A percentile compares a stretch with the other conserved stretches of the same genome.
phyloP scores from a whole-genome alignment of 306 rosid genomes.

The Cucurbita argyrosperma region DNA sequence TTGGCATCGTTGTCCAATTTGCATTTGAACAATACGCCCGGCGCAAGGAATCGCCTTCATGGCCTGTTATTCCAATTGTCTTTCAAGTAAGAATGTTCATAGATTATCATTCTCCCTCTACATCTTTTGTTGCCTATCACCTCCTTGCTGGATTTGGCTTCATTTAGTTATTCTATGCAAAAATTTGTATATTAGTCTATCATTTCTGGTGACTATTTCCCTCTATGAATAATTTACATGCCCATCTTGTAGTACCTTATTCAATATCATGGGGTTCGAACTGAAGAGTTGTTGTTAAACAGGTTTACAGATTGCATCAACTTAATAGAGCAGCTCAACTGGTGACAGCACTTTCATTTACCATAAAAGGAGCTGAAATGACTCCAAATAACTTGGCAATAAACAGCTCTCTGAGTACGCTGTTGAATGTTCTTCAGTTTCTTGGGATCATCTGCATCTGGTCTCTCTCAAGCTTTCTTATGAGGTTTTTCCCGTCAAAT shows the following conservation, averaged over 20 bases:
- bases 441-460: constrained; percentile 95
- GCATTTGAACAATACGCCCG: constrained; percentile 96
- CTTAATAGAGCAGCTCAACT: constrained; percentile 93
- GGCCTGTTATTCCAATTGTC: constrained; percentile 87
- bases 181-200: background rate
- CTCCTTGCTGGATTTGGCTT: background rate
- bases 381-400: constrained; percentile 84
- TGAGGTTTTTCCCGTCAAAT: constrained; percentile 56
- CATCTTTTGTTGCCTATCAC: background rate
- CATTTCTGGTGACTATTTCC: background rate
- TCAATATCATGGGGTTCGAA: background rate
- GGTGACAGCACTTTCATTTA: constrained; percentile 88
- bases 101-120: background rate
- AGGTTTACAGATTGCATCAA: constrained; percentile 95
- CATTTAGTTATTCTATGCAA: background rate
- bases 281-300: constrained; percentile 2
- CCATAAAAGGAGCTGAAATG: constrained; percentile 90
- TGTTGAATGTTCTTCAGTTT: constrained; percentile 70
- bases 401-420: constrained; percentile 75
- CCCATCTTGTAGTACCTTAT: background rate
- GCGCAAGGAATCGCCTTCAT: constrained; percentile 63
- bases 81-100: constrained; percentile 53
- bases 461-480: constrained; percentile 89
- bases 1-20: constrained; percentile 90
- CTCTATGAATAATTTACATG: background rate